These are phyloP conservation scores for Didymellaceae sp. DNA, from an alignment of 2,329 filamentous ascomycete genomes.

Conservation along the genomic window DNA sequence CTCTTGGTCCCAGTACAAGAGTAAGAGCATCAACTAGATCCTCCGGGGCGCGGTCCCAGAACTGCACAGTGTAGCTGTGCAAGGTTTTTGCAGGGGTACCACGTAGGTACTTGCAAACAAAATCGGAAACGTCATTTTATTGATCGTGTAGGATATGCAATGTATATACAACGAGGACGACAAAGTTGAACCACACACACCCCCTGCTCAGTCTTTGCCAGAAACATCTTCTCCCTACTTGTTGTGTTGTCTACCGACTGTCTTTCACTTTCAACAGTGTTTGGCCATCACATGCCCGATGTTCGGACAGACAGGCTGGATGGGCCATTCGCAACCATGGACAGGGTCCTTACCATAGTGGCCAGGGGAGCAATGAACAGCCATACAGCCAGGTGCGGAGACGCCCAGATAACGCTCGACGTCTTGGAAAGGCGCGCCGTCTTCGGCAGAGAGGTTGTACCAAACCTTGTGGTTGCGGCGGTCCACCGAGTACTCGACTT, in stretches of 20 bases:
- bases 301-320: background rate
- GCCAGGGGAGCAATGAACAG: background rate
- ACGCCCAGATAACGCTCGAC: background rate
- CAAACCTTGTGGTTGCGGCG: slow-evolving; percentile 3
- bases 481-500: slow-evolving; percentile 12
- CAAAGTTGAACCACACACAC: no score
- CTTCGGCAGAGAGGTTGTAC: slow-evolving; percentile 8
- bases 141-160: no score
- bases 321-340: slow-evolving; percentile 1
- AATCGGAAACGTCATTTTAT: no score
- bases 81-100: no score
- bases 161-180: no score
- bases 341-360: background rate
- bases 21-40: no score
- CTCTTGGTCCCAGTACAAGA: background rate
- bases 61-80: no score
- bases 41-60: no score
- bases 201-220: no score
- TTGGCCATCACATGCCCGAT: background rate
- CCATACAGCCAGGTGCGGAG: background rate
- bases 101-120: no score
- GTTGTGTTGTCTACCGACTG: background rate
- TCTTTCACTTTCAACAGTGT: background rate
- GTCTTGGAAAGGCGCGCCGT: slow-evolving; percentile 7
- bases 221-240: background rate